Evolutionary conservation across 805 yeast genomes (phyloP).

Genomic region (Huiozyma naganishii): DNA sequence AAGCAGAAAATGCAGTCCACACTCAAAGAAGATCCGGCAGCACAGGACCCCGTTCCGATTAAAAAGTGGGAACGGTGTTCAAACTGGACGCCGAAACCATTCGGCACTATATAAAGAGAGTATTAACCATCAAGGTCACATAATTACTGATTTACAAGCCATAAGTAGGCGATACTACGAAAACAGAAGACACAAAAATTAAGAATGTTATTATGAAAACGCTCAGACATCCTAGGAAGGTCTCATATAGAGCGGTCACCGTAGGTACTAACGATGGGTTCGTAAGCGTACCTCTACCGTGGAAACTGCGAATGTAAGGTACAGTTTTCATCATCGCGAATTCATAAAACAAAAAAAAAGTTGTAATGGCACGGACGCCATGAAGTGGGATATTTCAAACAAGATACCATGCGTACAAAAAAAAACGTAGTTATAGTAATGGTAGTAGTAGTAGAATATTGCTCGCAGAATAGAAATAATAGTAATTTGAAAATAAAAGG

Average conservation of each 20-base stretch:
- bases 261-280: constrained; percentile 68
- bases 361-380: background rate
- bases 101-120: constrained; percentile 32
- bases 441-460: background rate
- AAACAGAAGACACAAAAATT: constrained; percentile 2
- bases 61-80: constrained; percentile 3
- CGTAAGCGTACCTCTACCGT: constrained; percentile 76
- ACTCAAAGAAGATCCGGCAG: background rate
- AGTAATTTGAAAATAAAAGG: constrained; percentile 8
- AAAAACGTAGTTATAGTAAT: background rate
- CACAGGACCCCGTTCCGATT: background rate
- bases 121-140: constrained; percentile 1
- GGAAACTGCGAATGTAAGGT: constrained; percentile 88
- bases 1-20: constrained; percentile 15
- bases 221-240: constrained; percentile 95
- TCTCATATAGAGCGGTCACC: constrained; percentile 67
- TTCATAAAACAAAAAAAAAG: background rate
- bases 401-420: background rate
- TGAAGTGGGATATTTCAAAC: background rate
- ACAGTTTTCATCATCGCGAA: constrained; percentile 61
- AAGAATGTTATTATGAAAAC: constrained; percentile 9
- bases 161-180: background rate
- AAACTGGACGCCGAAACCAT: constrained; percentile 45
- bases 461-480: background rate
- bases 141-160: background rate